Conservation (phyloP, 331 rosid genomes). For the Spiraea crenata region DNA sequence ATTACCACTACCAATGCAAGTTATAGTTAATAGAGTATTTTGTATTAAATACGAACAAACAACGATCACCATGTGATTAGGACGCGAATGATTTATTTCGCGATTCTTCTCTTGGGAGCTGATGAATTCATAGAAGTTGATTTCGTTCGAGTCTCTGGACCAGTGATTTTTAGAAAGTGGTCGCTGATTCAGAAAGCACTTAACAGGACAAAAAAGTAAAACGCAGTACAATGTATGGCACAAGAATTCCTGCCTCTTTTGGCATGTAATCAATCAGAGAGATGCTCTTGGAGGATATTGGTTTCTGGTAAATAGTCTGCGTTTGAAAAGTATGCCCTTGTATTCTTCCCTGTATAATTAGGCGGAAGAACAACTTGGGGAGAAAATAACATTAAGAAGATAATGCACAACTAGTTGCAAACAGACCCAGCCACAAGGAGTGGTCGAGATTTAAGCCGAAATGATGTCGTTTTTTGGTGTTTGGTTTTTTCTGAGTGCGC, state of each 20-base stretch:
- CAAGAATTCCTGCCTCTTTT: neutral
- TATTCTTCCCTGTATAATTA: neutral
- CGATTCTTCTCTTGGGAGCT: neutral
- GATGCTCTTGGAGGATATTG: conserved; percentile 16
- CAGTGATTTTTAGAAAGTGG: conserved; percentile 1
- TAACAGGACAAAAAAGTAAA: neutral
- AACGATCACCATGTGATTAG: no score
- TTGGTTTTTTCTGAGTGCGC: neutral
- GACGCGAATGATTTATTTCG: neutral
- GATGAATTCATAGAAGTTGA: neutral
- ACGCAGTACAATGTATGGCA: neutral
- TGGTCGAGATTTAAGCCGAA: neutral
- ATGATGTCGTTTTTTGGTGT: neutral
- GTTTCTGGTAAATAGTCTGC: neutral
- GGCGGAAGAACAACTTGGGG: neutral
- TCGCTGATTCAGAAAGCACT: conserved; percentile 16
- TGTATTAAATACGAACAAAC: no score
- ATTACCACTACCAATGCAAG: neutral
- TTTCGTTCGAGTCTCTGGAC: neutral
- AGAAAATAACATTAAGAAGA: neutral
- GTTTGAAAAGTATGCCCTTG: neutral
- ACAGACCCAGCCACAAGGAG: neutral
- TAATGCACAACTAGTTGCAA: neutral
- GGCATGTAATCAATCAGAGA: conserved; percentile 1
- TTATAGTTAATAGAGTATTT: no score